These are phyloP conservation scores for Claviceps pazoutovae DNA, from an alignment of 2,329 filamentous ascomycete species.

Conservation along the genomic window DNA sequence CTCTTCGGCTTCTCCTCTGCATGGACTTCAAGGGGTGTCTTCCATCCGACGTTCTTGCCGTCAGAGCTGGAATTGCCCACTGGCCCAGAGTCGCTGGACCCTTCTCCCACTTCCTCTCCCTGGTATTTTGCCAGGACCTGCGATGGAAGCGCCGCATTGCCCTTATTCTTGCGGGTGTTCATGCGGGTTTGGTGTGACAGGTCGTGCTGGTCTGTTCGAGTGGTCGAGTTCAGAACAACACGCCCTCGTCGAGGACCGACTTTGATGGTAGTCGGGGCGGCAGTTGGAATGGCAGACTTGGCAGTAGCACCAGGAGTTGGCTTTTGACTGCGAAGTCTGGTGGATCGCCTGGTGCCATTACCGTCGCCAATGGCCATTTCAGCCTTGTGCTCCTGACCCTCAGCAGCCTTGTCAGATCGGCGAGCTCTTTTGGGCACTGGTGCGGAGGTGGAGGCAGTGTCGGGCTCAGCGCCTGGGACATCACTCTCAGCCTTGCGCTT, in stretches of 20 bases:
- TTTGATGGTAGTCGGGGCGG: constrained; percentile 23
- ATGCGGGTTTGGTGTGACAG: constrained; percentile 18
- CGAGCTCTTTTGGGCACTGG: constrained; percentile 14
- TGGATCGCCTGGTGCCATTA: constrained; percentile 17
- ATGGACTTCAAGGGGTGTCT: constrained; percentile 17
- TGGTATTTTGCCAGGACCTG: constrained; percentile 19
- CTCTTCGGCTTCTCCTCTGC: constrained; percentile 13
- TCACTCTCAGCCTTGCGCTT: not conserved
- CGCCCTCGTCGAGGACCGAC: constrained; percentile 13
- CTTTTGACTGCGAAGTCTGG: constrained; percentile 16
- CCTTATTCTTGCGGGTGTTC: constrained; percentile 23
- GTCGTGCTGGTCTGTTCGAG: constrained; percentile 18
- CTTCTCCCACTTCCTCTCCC: constrained; percentile 9
- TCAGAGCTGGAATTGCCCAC: constrained; percentile 6
- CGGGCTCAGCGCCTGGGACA: constrained; percentile 8
- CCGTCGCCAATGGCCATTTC: constrained; percentile 6
- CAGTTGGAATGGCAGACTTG: constrained; percentile 22
- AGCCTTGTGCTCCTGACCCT: constrained; percentile 6
- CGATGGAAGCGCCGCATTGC: constrained; percentile 20
- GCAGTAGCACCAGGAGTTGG: constrained; percentile 4
- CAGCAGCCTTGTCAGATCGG: constrained; percentile 3
- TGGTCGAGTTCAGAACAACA: constrained; percentile 11
- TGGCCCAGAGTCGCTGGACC: not conserved
- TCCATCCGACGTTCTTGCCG: constrained; percentile 22
- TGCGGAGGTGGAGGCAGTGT: constrained; percentile 10